Base-by-base conservation (phyloP, 371 early-diverging fungal species). In the Apophysomyces variabilis region DNA sequence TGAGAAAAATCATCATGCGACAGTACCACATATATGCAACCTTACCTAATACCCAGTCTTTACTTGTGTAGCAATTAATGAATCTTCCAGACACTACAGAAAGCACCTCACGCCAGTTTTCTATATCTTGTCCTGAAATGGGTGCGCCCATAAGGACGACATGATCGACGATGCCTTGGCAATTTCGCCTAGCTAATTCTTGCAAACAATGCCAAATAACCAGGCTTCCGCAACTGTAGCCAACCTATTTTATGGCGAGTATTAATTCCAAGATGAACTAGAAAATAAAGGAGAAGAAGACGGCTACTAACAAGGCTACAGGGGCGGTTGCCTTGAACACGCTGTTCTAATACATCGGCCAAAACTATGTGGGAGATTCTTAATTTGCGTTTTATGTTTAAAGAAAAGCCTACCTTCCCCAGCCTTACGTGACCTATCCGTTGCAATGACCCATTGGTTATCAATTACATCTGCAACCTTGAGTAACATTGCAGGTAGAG, bases 361-460 rank as follows among this genome's bases (percentile, higher is more conserved):
- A 93, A 76, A 0, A 98, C 87, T 76, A 59, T 38, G 18, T 2
- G n/a, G 16, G 18, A 16, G 14, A 16, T 45, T 18, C 16, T 38
- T 61, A 7, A 67, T 21, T 57, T 13, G 57, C 13, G 12, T 18
- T 7, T 14, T 43, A 18, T 7, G 12, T 5, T 39, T 36, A 12
- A 21, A 66, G 32, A 64, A 21, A 32, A 11, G 18, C 41, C 65
- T 79, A 79, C 82, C 77, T 60, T 86, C 78, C 2, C 97, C 98
- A 0, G 97, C 94, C 77, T 94, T 96, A 21, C 84, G 81, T n/a
- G 96, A 95, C 47, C 95, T 85, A 70, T 93, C 93, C 57, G 92
- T 82, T 32, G 91, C 96, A 32, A 91, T 89, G 11, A 78, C 80
- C 99, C 99, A 99, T 26, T 98, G 98, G 73, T 98, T 97, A 72